Conservation (phyloP, 1,284 basidiomycete species). For the Fomes fomentarius region DNA sequence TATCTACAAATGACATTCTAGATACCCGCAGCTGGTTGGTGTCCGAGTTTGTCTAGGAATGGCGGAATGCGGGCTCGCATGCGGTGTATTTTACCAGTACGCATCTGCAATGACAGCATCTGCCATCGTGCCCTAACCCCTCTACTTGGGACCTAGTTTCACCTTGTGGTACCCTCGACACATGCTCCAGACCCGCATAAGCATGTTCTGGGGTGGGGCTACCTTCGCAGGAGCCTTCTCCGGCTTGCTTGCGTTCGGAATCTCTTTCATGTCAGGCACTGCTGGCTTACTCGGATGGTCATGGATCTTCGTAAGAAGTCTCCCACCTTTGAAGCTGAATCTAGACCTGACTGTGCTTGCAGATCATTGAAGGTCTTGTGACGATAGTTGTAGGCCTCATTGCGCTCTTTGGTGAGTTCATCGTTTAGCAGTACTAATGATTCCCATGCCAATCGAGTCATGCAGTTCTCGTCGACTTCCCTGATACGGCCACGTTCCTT, state of each 20-base stretch:
- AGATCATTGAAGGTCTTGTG: constrained; percentile 60
- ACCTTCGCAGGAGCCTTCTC: constrained; percentile 37
- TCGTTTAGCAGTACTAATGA: neutral
- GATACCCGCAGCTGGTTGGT: constrained; percentile 64
- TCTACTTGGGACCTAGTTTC: constrained; percentile 9
- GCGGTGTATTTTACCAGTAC: constrained; percentile 64
- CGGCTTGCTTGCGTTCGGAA: constrained; percentile 42
- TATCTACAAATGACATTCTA: constrained; percentile 27
- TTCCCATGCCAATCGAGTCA: neutral
- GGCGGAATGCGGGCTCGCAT: constrained; percentile 71
- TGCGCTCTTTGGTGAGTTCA: constrained; percentile 46
- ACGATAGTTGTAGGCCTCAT: constrained; percentile 54
- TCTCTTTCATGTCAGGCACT: constrained; percentile 43
- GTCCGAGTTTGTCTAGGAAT: constrained; percentile 62
- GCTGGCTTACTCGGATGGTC: constrained; percentile 43
- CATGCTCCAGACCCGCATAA: constrained; percentile 34
- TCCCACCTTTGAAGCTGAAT: neutral
- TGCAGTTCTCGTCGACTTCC: constrained; percentile 62
- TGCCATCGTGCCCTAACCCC: too few relatives aligned
- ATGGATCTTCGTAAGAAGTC: constrained; percentile 46
- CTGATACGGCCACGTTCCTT: constrained; percentile 55
- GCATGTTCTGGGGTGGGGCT: constrained; percentile 38
- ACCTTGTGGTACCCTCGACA: constrained; percentile 36
- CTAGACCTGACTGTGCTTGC: neutral
- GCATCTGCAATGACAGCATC: constrained; percentile 1